Base-by-base conservation (phyloP, 1,284 basidiomycete species). In the Fomitopsis schrenkii region DNA sequence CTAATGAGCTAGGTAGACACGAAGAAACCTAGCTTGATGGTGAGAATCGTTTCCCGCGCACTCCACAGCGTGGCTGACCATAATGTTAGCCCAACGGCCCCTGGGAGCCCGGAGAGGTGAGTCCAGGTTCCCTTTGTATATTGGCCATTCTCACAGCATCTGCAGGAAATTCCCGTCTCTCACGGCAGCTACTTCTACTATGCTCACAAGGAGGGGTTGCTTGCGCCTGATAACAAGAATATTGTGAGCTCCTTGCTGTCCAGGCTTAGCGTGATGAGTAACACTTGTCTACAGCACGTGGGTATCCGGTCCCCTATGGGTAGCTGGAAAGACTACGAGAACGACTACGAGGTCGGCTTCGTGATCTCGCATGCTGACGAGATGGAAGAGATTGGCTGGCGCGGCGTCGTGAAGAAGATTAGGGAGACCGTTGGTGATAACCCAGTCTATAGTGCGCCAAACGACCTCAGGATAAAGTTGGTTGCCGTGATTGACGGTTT, bases 171-270 rank as follows among this genome's bases (percentile, higher is more conserved):
- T 26, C 73, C 73, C 5, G 71, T 75, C 41, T 73, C 68, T 35
- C 77, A 78, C 62, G 77, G 77, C 8, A 74, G 71, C 58, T 78
- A 77, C 70, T 79, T 79, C 70, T 77, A 69, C 68, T 76, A 76
- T 55, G 77, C 77, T 0, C 62, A 71, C 41, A 64, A 77, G 33
- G 77, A 79, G 62, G 76, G 77, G 17, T 71, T 78, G 3, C 69
- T 74, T 22, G 74, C 77, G 35, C 60, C 72, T 14, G 73, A 78
- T 66, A 70, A 72, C 52, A 68, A 73, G 57, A 77, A 76, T 60
- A 75, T 78, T 55, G 77, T 78, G 57, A 56, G 76, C 42, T 55
- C 41, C 22, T 3, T 19, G 19, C 42, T 1, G 12, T 36, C 26
- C 28, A 1, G 19, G 22, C 5, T 3, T 3, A 3, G 22, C 46